Base-by-base conservation (phyloP, 306 rosid species). In the Prunus armeniaca region DNA sequence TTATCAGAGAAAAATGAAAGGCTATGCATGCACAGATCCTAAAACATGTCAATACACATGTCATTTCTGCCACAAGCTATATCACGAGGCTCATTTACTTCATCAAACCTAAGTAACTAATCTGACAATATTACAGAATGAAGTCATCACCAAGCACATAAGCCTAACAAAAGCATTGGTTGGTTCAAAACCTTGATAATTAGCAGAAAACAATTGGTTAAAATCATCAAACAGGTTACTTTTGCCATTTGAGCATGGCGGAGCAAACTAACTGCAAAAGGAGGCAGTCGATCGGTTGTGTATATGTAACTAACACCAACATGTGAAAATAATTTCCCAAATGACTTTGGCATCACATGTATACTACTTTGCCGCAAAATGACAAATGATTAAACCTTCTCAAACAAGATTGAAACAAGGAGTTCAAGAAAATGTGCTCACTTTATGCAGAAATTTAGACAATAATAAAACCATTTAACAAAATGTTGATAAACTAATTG, bases 391-490 rank as follows among this genome's bases (percentile, higher is more conserved):
- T 9, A 28, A 19, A 17, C 18, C 3, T 34, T 65, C 69, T 38
- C 14, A 5, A 9, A 57, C 10, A 20, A 7, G 67, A 72, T 57
- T 56, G 76, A 38, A 56, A 25, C 41, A 57, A 57, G 25, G n/a
- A 55, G 43, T 22, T 41, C 12, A 41, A 62, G 19, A 30, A 14
- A 73, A 43, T 30, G 1, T 25, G 43, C 24, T 20, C 32, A 30
- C 32, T 19, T 60, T 19, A 56, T n/a, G 12, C 25, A 56, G 13
- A 56, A 20, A 9, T 34, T 65, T 69, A 34, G 24, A 30, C 57
- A 28, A 61, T 32, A 50, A 30, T 52, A 64, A 73, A 72, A 50
- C 18, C 57, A 41, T 60, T 72, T 61, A 76, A 67, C 43, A 45
- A 60, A 6, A 69, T 14, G 20, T 32, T 5, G 12, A 61, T 27